Evolutionary conservation across 1,139 yeast genomes (phyloP).

Genomic region (Sugiyamaella paludigena): DNA sequence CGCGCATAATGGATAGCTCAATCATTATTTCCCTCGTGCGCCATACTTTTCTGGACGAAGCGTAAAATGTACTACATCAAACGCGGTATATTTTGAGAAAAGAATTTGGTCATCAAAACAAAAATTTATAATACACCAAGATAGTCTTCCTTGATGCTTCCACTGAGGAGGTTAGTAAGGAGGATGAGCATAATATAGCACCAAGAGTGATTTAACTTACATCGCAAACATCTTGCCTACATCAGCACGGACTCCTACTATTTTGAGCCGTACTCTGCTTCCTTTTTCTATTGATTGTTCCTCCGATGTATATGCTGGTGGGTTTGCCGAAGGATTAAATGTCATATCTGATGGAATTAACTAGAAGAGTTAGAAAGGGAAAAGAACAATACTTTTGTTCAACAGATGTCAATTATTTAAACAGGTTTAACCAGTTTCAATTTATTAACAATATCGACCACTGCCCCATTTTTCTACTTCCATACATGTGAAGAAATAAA

Average conservation of each 20-base stretch:
- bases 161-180: slow-evolving; percentile 39
- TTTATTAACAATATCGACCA: neutral
- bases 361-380: slow-evolving; percentile 22
- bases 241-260: slow-evolving; percentile 96
- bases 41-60: too few species aligned
- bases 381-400: too few species aligned
- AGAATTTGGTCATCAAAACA: too few species aligned
- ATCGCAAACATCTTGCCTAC: slow-evolving; percentile 96
- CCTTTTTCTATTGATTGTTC: slow-evolving; percentile 96
- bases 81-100: too few species aligned
- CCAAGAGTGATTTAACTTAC: slow-evolving; percentile 30
- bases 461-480: neutral
- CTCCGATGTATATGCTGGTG: slow-evolving; percentile 96
- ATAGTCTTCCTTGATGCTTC: slow-evolving; percentile 95
- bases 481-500: slow-evolving; percentile 82
- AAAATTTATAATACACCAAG: slow-evolving; percentile 64
- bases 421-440: neutral
- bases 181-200: neutral
- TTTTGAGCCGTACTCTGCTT: slow-evolving; percentile 86
- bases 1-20: too few species aligned
- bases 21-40: too few species aligned
- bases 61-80: too few species aligned
- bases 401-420: neutral
- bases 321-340: slow-evolving; percentile 93
- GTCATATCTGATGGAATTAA: slow-evolving; percentile 92